Evolutionary conservation across 2,329 filamentous ascomycete species (phyloP).

Genomic region (Graphium sp.): DNA sequence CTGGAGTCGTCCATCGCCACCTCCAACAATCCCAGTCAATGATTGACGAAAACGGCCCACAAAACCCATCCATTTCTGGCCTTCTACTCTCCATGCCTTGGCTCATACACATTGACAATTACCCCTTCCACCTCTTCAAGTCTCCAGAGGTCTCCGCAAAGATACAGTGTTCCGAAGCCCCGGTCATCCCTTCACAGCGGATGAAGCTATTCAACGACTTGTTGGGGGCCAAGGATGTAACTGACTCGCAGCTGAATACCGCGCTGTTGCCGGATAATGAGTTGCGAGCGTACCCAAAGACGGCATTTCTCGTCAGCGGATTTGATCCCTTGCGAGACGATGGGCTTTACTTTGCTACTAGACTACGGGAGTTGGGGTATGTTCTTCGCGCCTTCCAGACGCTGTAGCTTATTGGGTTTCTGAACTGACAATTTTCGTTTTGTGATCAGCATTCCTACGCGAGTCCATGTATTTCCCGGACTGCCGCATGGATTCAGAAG

Average conservation of each 20-base stretch:
- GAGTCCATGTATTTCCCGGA: constrained; percentile 13
- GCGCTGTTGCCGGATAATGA: constrained; percentile 11
- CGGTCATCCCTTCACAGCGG: constrained; percentile 20
- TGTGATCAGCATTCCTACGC: constrained; percentile 9
- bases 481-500: constrained; percentile 12
- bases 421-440: neutral
- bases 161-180: constrained; percentile 21
- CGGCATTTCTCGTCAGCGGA: constrained; percentile 10
- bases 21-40: constrained; percentile 6
- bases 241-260: constrained; percentile 17
- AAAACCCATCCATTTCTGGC: no score
- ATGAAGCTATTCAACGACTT: constrained; percentile 13
- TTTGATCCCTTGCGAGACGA: constrained; percentile 13
- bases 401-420: neutral
- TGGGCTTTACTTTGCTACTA: constrained; percentile 10
- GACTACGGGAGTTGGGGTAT: constrained; percentile 10
- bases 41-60: no score
- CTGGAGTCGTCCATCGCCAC: constrained; percentile 16
- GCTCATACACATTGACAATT: constrained; percentile 15
- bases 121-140: constrained; percentile 15
- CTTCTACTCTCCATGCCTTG: constrained; percentile 26
- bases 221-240: constrained; percentile 7
- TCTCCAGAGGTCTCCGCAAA: constrained; percentile 17
- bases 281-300: constrained; percentile 9
- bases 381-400: constrained; percentile 3